Evolutionary conservation across 2,329 filamentous ascomycete genomes (phyloP).

Genomic region (Nothomitra cinnamomea): DNA sequence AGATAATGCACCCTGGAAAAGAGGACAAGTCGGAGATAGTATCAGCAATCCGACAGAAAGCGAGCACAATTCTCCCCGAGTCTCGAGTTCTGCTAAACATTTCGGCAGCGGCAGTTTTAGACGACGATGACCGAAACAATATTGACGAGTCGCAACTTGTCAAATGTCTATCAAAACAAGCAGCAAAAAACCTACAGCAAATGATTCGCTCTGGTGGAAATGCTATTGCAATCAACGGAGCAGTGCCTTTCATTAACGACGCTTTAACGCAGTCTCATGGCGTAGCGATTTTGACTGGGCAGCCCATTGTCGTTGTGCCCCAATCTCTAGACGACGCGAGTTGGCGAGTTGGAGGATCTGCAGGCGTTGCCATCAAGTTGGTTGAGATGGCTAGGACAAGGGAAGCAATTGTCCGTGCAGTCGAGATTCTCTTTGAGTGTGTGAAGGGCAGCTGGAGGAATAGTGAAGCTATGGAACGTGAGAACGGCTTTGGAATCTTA

Average conservation of each 20-base stretch:
- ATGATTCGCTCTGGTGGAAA: constrained; percentile 58
- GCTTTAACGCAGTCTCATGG: constrained; percentile 69
- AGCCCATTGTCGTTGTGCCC: constrained; percentile 64
- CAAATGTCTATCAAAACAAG: constrained; percentile 55
- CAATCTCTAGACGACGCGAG: constrained; percentile 79
- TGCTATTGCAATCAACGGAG: constrained; percentile 72
- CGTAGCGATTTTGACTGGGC: constrained; percentile 64
- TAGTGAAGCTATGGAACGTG: constrained; percentile 93
- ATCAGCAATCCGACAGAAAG: constrained; percentile 70
- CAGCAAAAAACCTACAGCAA: constrained; percentile 49
- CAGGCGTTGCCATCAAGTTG: constrained; percentile 67
- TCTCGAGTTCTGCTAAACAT: constrained; percentile 68
- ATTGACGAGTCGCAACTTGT: constrained; percentile 58
- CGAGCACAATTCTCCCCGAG: constrained; percentile 66
- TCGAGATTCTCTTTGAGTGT: constrained; percentile 71
- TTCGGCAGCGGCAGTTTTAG: constrained; percentile 61
- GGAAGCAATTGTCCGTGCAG: constrained; percentile 56
- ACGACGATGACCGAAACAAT: constrained; percentile 59
- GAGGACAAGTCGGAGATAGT: constrained; percentile 87
- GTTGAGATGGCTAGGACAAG: constrained; percentile 58
- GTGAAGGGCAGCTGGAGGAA: constrained; percentile 91
- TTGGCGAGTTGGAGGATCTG: constrained; percentile 86
- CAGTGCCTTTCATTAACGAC: constrained; percentile 74
- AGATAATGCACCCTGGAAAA: constrained; percentile 74
- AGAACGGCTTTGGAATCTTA: constrained; percentile 82